A percentile compares a stretch with the other conserved stretches of the same genome.
These are phyloP conservation scores for Saussurea involucrata DNA, from an alignment of 129 eudicot genomes.

Conservation along the genomic window DNA sequence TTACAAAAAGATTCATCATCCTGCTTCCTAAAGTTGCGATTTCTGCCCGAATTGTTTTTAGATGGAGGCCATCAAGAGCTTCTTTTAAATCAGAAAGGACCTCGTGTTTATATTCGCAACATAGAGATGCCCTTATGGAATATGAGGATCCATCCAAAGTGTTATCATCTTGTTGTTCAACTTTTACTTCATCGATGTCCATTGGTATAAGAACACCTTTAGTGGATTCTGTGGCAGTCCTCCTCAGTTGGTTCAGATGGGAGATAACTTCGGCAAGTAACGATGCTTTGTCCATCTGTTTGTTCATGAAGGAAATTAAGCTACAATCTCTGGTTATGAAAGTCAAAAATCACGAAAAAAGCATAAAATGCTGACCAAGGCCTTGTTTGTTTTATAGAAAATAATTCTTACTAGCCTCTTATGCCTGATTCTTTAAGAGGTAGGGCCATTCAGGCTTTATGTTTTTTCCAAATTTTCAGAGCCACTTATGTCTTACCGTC, in stretches of 20 bases:
- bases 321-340: not conserved
- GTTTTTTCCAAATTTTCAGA: too few relatives aligned
- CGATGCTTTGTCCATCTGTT: constrained; percentile 91
- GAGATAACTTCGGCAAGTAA: constrained; percentile 69
- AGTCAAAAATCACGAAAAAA: not conserved
- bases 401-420: too few relatives aligned
- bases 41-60: constrained; percentile 55
- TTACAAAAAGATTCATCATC: constrained; percentile 58
- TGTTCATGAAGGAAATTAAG: constrained; percentile 10
- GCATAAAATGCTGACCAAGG: constrained; percentile 2
- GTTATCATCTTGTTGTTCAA: constrained; percentile 49
- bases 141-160: constrained; percentile 24
- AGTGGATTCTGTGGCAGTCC: constrained; percentile 49
- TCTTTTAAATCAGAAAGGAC: constrained; percentile 55
- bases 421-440: too few relatives aligned
- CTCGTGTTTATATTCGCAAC: constrained; percentile 75
- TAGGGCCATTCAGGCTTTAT: too few relatives aligned
- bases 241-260: constrained; percentile 49
- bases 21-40: constrained; percentile 75
- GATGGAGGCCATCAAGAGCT: constrained; percentile 59
- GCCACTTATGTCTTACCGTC: too few relatives aligned
- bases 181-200: constrained; percentile 74
- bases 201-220: constrained; percentile 64
- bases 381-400: too few relatives aligned
- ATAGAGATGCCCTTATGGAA: constrained; percentile 61